These are phyloP conservation scores for Claviceps pazoutovae DNA, from an alignment of 2,329 filamentous ascomycete species.

Conservation along the genomic window DNA sequence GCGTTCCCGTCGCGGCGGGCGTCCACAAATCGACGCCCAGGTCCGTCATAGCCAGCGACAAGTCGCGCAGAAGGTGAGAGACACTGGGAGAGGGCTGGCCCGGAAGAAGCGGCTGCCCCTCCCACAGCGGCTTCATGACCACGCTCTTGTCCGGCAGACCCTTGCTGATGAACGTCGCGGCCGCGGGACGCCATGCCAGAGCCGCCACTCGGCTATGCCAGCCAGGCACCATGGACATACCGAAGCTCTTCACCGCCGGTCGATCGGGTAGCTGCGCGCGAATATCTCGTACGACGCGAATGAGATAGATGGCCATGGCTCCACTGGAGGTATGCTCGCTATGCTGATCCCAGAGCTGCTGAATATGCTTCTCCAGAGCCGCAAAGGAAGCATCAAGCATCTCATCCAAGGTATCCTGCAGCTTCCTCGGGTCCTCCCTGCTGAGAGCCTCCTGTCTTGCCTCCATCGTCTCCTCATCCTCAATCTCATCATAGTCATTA, in stretches of 20 bases:
- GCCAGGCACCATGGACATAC: slow-evolving; percentile 43
- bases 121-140: slow-evolving; percentile 60
- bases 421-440: slow-evolving; percentile 52
- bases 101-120: slow-evolving; percentile 61
- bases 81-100: slow-evolving; percentile 61
- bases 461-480: slow-evolving; percentile 59
- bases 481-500: slow-evolving; percentile 57
- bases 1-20: slow-evolving; percentile 42
- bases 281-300: slow-evolving; percentile 63
- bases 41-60: slow-evolving; percentile 54
- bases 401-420: slow-evolving; percentile 45
- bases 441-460: slow-evolving; percentile 53
- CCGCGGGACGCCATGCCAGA: slow-evolving; percentile 33
- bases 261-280: slow-evolving; percentile 48
- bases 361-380: slow-evolving; percentile 42
- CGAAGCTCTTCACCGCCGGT: slow-evolving; percentile 38
- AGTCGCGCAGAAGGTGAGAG: slow-evolving; percentile 55
- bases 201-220: slow-evolving; percentile 50
- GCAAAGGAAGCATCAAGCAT: slow-evolving; percentile 43
- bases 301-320: slow-evolving; percentile 47
- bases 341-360: slow-evolving; percentile 33
- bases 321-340: slow-evolving; percentile 33
- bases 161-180: slow-evolving; percentile 32
- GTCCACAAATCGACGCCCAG: slow-evolving; percentile 74
- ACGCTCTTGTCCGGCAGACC: slow-evolving; percentile 33